Percentiles rank a stretch among this genome's conserved stretches.
phyloP scores from a whole-genome alignment of 352 stramenopile species.

The Phytopythium cucurbitacearum region DNA sequence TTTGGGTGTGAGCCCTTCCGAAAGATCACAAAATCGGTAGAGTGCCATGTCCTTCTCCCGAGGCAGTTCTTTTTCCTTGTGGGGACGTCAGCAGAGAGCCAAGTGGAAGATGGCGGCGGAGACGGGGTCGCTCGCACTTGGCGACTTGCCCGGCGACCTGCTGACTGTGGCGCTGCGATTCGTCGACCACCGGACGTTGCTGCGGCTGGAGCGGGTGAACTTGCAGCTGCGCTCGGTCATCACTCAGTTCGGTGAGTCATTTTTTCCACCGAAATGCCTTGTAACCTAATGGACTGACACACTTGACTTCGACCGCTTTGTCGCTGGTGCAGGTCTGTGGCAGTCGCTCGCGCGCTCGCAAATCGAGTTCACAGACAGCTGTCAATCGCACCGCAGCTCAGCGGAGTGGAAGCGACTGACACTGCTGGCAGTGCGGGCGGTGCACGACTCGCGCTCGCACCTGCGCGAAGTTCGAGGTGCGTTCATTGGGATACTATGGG shows the following conservation, averaged over 20 bases:
- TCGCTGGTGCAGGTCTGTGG: conserved; percentile 25
- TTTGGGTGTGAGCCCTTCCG: neutral
- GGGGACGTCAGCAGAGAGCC: neutral
- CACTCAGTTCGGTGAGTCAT: conserved; percentile 10
- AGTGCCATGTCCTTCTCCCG: neutral
- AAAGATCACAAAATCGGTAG: no score
- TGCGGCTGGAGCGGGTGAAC: conserved; percentile 24
- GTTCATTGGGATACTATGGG: neutral
- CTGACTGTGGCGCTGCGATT: conserved; percentile 37
- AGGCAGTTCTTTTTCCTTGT: neutral
- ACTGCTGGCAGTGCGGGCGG: conserved; percentile 12
- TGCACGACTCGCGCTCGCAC: conserved; percentile 20
- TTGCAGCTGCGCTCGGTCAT: conserved; percentile 11
- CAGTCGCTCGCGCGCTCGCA: conserved; percentile 11
- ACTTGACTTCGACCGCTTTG: neutral
- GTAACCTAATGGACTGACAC: neutral
- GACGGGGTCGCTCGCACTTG: conserved; percentile 9
- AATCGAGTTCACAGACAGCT: conserved; percentile 7
- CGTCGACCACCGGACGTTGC: conserved; percentile 23
- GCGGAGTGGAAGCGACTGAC: conserved; percentile 29
- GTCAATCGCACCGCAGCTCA: neutral
- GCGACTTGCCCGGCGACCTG: conserved; percentile 36
- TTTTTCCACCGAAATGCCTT: neutral
- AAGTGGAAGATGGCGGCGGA: neutral
- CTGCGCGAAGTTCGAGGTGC: conserved; percentile 35